These are phyloP conservation scores for Artemisia tridentata DNA, from an alignment of 129 eudicot species.

Conservation along the genomic window DNA sequence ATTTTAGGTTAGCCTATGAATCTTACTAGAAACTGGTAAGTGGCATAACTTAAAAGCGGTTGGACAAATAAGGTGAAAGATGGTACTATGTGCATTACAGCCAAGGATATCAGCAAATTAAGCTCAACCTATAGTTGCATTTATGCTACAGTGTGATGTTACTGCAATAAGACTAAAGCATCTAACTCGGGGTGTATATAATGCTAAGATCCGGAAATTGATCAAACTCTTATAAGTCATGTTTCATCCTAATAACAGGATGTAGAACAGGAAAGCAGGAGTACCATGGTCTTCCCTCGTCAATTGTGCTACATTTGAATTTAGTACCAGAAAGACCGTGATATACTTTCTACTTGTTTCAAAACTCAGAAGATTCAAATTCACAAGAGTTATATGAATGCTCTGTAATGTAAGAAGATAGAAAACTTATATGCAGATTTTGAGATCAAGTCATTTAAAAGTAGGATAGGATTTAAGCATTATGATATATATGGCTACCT, in stretches of 20 bases:
- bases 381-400: conserved; percentile 7
- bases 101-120: not conserved
- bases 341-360: not conserved
- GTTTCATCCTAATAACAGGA: no score
- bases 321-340: not conserved
- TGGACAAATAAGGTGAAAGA: not conserved
- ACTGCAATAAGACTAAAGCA: not conserved
- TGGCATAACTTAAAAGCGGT: not conserved
- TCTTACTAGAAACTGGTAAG: not conserved
- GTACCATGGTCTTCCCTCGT: no score
- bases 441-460: not conserved
- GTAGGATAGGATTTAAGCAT: conserved; percentile 12
- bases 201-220: no score
- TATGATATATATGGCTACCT: conserved; percentile 41
- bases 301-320: no score
- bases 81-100: not conserved
- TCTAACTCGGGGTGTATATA: not conserved
- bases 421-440: not conserved
- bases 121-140: not conserved
- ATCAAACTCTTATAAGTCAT: no score
- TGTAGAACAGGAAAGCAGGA: no score
- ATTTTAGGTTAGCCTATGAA: not conserved
- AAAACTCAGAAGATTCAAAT: not conserved
- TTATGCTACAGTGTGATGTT: not conserved
- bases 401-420: conserved; percentile 6